Conservation (phyloP, 2,329 filamentous ascomycete genomes). For the Monosporascus sp. region DNA sequence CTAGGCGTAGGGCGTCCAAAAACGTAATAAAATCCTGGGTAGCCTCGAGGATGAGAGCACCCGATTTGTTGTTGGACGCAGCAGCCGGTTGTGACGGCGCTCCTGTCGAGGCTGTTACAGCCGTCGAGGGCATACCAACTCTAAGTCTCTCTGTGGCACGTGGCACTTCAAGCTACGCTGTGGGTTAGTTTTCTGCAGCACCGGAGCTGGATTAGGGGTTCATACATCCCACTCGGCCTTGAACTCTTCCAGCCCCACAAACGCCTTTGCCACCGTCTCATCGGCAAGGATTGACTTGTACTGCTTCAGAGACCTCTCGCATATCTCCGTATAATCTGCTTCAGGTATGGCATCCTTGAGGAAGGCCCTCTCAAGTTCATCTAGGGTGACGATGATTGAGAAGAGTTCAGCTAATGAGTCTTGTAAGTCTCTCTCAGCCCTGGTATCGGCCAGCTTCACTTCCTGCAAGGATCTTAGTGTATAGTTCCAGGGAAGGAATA, state of each 20-base stretch:
- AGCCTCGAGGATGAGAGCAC: conserved; percentile 74
- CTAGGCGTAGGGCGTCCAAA: conserved; percentile 87
- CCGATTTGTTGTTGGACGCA: conserved; percentile 42
- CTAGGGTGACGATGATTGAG: conserved; percentile 92
- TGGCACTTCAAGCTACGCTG: conserved; percentile 76
- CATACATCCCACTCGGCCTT: conserved; percentile 84
- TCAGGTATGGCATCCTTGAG: conserved; percentile 92
- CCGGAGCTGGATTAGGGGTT: background rate
- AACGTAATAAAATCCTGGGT: conserved; percentile 99
- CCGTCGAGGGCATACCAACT: conserved; percentile 86
- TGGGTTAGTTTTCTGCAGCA: conserved; percentile 11
- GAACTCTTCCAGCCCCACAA: conserved; percentile 84
- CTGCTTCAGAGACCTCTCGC: conserved; percentile 87
- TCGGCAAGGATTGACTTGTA: conserved; percentile 93
- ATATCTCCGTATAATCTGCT: conserved; percentile 92
- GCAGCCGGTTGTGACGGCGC: conserved; percentile 38
- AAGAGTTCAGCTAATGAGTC: conserved; percentile 97
- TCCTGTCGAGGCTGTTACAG: conserved; percentile 51
- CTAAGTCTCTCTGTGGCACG: conserved; percentile 88
- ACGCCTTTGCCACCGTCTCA: conserved; percentile 83
- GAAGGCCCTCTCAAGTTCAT: conserved; percentile 94
- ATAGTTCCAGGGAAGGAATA: background rate
- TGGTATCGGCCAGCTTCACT: conserved; percentile 83
- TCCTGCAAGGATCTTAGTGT: conserved; percentile 51
- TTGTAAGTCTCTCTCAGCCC: conserved; percentile 85